phyloP scores from a whole-genome alignment of 768 basidiomycete species.

The Phylloporus scabripes region DNA sequence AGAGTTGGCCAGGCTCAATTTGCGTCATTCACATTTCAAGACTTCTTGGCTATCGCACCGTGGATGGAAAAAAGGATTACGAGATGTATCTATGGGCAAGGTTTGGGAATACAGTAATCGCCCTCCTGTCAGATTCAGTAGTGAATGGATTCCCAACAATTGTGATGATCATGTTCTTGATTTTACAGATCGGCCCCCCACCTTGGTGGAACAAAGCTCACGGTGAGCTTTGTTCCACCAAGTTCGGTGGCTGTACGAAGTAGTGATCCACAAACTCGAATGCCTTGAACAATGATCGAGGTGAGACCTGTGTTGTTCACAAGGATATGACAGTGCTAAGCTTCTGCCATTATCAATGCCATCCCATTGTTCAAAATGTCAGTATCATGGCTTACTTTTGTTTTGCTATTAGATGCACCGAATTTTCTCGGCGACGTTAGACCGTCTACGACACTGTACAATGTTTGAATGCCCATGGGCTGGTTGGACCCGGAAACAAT shows the following conservation, averaged over 20 bases:
- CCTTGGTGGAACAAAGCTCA: too few species aligned
- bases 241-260: slow-evolving; percentile 11
- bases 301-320: slow-evolving; percentile 28
- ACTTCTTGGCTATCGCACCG: slow-evolving; percentile 67
- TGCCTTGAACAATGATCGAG: slow-evolving; percentile 24
- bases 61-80: slow-evolving; percentile 70
- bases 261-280: neutral
- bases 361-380: slow-evolving; percentile 23
- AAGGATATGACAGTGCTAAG: slow-evolving; percentile 7
- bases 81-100: slow-evolving; percentile 61
- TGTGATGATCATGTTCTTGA: neutral
- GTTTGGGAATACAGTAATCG: slow-evolving; percentile 49
- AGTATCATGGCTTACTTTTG: slow-evolving; percentile 15
- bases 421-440: slow-evolving; percentile 9
- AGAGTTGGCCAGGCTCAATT: slow-evolving; percentile 53
- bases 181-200: neutral
- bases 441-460: neutral
- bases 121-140: neutral
- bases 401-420: slow-evolving; percentile 11
- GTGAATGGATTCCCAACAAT: too few species aligned
- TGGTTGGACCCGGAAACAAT: slow-evolving; percentile 19
- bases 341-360: slow-evolving; percentile 1
- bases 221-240: too few species aligned
- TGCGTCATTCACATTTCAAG: slow-evolving; percentile 64
- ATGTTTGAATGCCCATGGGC: slow-evolving; percentile 2